Base-by-base conservation (phyloP, 352 stramenopile species). In the Globisporangium spinosum region DNA sequence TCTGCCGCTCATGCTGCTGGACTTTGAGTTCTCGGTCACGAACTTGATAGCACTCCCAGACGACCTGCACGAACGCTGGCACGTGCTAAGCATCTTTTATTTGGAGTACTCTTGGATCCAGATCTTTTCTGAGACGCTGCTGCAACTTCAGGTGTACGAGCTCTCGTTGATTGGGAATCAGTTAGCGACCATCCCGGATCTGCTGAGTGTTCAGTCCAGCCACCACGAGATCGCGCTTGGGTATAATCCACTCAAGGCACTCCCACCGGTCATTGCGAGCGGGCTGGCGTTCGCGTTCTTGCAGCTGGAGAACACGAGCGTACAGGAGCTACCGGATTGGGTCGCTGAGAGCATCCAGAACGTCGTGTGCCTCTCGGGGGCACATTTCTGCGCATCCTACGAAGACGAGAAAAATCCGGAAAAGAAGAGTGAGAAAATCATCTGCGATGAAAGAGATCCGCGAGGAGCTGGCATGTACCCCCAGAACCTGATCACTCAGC, bases 201-300 rank as follows among this genome's bases (percentile, higher is more conserved):
- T 72, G 15, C 2, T 29, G 5, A 5, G 29, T 7, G 20, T 38
- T 2, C 59, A 72, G 13, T 35, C 29, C 1, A 58, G 35, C n/a
- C 73, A 77, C n/a, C 64, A 70, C 23, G 69, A 70, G 27, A 51
- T 79, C 23, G 62, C 61, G 4, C 65, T 79, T 62, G 62, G 70
- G 25, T 65, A 62, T 54, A 80, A 70, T n/a, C 69, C 65, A 3
- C 64, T 80, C 1, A 23, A 6, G 9, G 47, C 61, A 27, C 53
- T 78, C 15, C 69, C 71, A 0, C 6, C 60, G 1, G 38, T 23
- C 4, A 65, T 74, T 0, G 47, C 59, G 9, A 57, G 69, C 17
- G 29, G 25, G 1, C 23, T 58, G n/a, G 43, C 29, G 9, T 56
- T 77, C 34, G 70, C 35, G 9, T 72, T 77, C 47, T 40, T 79